Base-by-base conservation (phyloP, 768 basidiomycete genomes). In the Tylopilus intermedius region DNA sequence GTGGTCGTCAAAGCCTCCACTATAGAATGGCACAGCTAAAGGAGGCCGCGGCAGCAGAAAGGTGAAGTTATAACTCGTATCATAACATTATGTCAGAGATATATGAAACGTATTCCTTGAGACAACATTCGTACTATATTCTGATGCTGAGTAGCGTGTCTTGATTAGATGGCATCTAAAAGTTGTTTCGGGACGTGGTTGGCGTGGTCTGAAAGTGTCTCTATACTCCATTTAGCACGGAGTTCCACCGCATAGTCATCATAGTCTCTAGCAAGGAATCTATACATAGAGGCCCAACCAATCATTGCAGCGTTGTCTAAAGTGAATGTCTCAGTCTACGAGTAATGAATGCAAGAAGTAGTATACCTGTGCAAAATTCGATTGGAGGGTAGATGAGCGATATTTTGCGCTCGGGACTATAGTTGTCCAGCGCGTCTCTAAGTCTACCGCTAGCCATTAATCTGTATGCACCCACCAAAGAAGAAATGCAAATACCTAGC, bases 281-380 rank as follows among this genome's bases (percentile, higher is more conserved):
- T 81, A 60, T 85, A 72, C 78, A 94, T 18, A 18, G 90, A 85
- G 4, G 94, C 88, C 89, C 88, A 95, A 2, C 81, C 95, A 58
- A 97, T 89, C 95, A 98, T 98, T 8, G 82, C 94, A 1, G 95
- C 95, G 66, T 97, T 98, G 62, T 97, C 95, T 94, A 58, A 18
- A 22, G 33, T 13, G 27, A 35, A 21, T 43, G 11, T 37, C 24
- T 24, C 22, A 40, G 47, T 37, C 48, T 26, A 38, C 5, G 33
- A 27, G 22, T 18, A n/a, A n/a, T 8, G 2, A 22, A 49, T 24
- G 7, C 30, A 29, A 21, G 3, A 14, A 14, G 18, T 5, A 37
- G 2, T 74, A 49, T 52, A 88, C 91, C 91, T 64, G 92, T 95
- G 64, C 94, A 97, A 2, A 94, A 72, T 10, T 74, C 67, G 0